Percentiles rank a stretch among this genome's conserved stretches.
Conservation (phyloP, 176 grass and related monocot genomes). For the Hsuehochloa calcarea region DNA sequence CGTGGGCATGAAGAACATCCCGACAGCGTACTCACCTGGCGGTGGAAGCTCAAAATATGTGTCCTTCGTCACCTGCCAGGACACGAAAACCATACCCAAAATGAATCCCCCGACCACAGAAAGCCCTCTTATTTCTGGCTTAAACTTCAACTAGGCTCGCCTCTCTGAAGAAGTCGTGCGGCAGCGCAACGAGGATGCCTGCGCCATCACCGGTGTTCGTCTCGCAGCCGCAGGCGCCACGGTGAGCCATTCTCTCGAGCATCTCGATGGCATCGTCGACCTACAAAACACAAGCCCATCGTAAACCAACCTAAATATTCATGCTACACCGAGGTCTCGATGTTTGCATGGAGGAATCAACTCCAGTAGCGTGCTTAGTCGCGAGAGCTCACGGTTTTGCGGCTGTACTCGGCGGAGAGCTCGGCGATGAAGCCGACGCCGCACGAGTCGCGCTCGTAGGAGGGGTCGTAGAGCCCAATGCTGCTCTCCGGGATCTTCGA, state of each 20-base stretch:
- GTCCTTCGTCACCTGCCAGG: constrained; percentile 45
- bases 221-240: constrained; percentile 59
- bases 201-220: constrained; percentile 66
- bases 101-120: background rate
- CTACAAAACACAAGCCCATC: background rate
- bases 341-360: background rate
- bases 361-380: background rate
- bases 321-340: background rate
- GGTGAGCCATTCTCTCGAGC: constrained; percentile 64
- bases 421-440: constrained; percentile 63
- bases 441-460: constrained; percentile 61
- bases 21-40: constrained; percentile 55
- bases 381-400: constrained; percentile 45
- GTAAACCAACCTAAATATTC: background rate
- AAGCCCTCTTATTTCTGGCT: background rate
- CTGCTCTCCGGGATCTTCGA: constrained; percentile 48
- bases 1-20: constrained; percentile 58
- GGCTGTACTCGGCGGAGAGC: constrained; percentile 39
- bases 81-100: background rate
- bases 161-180: constrained; percentile 49
- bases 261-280: constrained; percentile 55
- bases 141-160: constrained; percentile 2
- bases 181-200: constrained; percentile 48
- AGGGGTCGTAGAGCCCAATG: constrained; percentile 58
- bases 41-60: constrained; percentile 43